These are phyloP conservation scores for Verticillium zaregamsianum DNA, from an alignment of 2,329 filamentous ascomycete species.

Conservation along the genomic window DNA sequence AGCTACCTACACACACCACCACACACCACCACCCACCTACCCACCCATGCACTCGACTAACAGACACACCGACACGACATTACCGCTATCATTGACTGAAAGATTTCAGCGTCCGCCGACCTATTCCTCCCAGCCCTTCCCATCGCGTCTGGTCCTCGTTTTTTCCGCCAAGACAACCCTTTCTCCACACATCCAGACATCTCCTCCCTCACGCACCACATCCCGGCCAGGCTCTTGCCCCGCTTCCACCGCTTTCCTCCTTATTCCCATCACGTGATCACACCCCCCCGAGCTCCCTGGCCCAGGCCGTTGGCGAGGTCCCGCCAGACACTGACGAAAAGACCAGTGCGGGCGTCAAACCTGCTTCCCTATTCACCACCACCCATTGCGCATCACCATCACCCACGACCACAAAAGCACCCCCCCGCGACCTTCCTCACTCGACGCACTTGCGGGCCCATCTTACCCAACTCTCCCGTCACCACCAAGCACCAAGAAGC, in stretches of 20 bases:
- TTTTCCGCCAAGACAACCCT: neutral
- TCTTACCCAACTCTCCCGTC: neutral
- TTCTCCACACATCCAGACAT: neutral
- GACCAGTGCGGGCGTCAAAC: neutral
- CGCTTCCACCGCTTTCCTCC: neutral
- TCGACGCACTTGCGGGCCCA: neutral
- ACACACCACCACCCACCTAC: neutral
- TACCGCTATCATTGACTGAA: too few relatives aligned
- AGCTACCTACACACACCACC: neutral
- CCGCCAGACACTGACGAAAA: neutral
- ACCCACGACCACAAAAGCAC: neutral
- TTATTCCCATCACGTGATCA: neutral
- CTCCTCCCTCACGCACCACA: neutral
- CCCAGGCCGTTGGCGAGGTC: neutral
- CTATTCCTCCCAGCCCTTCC: too few relatives aligned
- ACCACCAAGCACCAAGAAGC: neutral
- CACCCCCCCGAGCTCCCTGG: neutral
- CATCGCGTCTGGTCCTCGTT: too few relatives aligned
- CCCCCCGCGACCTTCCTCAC: neutral
- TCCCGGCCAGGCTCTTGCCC: neutral
- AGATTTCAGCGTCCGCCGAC: too few relatives aligned
- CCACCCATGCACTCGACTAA: neutral
- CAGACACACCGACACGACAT: too few relatives aligned
- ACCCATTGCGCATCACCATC: slow-evolving; percentile 1
- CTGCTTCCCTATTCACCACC: neutral